Evolutionary conservation across 2,329 filamentous ascomycete genomes (phyloP), one percentile per base, ranked within the genome.

Genomic region (Penicillium decumbens): DNA sequence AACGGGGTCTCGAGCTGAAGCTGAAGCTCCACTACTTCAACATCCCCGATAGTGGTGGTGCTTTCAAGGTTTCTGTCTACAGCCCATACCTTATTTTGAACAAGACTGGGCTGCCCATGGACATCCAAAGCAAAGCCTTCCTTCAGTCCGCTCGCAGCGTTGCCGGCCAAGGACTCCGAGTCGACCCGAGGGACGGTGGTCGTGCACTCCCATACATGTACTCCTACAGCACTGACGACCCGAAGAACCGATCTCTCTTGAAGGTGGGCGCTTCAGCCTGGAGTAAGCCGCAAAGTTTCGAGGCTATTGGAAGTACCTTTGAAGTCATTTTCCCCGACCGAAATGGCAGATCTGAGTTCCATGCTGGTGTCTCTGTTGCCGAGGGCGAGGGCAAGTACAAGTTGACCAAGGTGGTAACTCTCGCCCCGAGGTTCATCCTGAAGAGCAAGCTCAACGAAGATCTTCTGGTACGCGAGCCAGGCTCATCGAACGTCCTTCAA

Each of bases 271-370:
- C 95, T 47, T 96, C 93, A 0, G 82, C 85, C 52, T 98, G 93
- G 95, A 97, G 93, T 73, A 95, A 93, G 66, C 89, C 92, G 0
- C 92, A 97, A 67, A 96, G 89, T 78, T 95, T 98, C 62, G 95
- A 98, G 65, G 93, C 93, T 18, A 93, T 98, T 56, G 93, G 93
- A 28, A 97, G 92, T 63, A 90, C 87, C 0, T 86, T 89, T 13
- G 91, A 96, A 60, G 88, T 95, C 30, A 81, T 93, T 29, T 77
- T 98, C 29, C 86, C 87, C 43, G 89, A 90, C 0, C 73, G 80
- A 1, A 80, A 79, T 37, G 84, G 81, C 38, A 77, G 80, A 54
- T 85, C 85, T 2, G 93, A 98, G 68, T 91, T 97, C 63, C 90
- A 97, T 62, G 80, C 95, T 6, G 93, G 93, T 41, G 83, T 98